Evolutionary conservation across 2,329 filamentous ascomycete species (phyloP).

Genomic region (Tolypocladium ovalisporum): DNA sequence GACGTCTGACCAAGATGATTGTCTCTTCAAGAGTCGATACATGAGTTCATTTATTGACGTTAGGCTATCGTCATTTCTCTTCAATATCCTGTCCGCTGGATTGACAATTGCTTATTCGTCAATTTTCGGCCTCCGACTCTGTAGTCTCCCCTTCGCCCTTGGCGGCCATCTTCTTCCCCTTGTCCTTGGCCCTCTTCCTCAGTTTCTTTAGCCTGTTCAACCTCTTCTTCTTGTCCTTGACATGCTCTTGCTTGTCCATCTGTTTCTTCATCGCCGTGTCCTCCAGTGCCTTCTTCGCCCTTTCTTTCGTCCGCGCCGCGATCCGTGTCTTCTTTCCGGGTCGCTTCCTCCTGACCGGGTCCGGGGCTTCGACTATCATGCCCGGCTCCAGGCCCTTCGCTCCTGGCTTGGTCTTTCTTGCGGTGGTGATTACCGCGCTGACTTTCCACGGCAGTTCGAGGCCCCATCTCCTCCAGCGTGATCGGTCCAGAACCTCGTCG

Average conservation of each 20-base stretch:
- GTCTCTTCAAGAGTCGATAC: background rate
- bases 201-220: conserved; percentile 50
- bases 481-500: conserved; percentile 36
- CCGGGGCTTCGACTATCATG: background rate
- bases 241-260: conserved; percentile 41
- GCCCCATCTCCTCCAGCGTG: conserved; percentile 40
- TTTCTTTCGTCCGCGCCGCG: conserved; percentile 33
- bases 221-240: conserved; percentile 52
- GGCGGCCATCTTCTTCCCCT: conserved; percentile 33
- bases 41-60: background rate
- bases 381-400: conserved; percentile 1
- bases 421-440: conserved; percentile 23
- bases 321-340: conserved; percentile 51
- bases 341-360: conserved; percentile 25
- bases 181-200: conserved; percentile 46
- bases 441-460: conserved; percentile 52
- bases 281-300: conserved; percentile 28
- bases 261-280: conserved; percentile 25
- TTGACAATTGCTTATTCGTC: conserved; percentile 1
- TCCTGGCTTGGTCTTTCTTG: conserved; percentile 7
- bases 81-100: background rate
- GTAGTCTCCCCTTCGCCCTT: conserved; percentile 10
- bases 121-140: conserved; percentile 5
- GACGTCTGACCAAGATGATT: no score
- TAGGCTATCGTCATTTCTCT: no score